These are phyloP conservation scores for Plenodomus biglobosus DNA, from an alignment of 2,329 filamentous ascomycete genomes.

Conservation along the genomic window DNA sequence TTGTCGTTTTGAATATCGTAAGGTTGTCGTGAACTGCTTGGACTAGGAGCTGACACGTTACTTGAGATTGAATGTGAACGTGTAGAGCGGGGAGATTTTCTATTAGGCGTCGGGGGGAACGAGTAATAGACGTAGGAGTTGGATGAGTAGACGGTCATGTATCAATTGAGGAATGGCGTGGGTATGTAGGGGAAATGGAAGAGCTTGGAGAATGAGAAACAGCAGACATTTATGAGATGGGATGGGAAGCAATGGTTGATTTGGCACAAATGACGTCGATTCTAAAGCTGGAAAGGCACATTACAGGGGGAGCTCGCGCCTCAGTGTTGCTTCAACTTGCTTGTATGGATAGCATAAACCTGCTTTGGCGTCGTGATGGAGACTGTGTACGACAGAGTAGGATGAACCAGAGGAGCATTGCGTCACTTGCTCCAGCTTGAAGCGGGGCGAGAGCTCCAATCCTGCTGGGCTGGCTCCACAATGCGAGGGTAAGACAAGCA, in stretches of 20 bases:
- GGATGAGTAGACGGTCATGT: constrained; percentile 53
- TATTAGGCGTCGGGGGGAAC: constrained; percentile 53
- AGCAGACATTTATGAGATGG: constrained; percentile 37
- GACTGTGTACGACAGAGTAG: constrained; percentile 30
- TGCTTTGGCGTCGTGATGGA: constrained; percentile 37
- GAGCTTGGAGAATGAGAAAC: constrained; percentile 14
- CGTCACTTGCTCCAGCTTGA: constrained; percentile 38
- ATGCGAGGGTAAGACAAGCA: constrained; percentile 31
- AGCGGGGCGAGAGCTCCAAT: constrained; percentile 39
- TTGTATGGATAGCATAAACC: constrained; percentile 36
- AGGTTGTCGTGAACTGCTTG: constrained; percentile 35
- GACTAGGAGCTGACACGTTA: constrained; percentile 37
- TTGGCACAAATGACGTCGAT: constrained; percentile 41
- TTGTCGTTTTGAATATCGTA: constrained; percentile 32
- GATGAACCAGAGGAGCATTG: constrained; percentile 34
- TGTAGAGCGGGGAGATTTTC: constrained; percentile 43
- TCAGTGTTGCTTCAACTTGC: constrained; percentile 23
- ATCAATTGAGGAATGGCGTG: constrained; percentile 44
- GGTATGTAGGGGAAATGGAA: constrained; percentile 31
- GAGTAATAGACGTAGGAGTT: constrained; percentile 56
- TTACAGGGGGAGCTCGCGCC: constrained; percentile 41
- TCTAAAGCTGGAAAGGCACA: constrained; percentile 18
- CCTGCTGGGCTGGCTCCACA: constrained; percentile 25
- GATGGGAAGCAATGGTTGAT: constrained; percentile 16
- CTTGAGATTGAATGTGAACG: constrained; percentile 46